phyloP scores from a whole-genome alignment of 345 rosid species.

The Eucalyptus tenuipes region DNA sequence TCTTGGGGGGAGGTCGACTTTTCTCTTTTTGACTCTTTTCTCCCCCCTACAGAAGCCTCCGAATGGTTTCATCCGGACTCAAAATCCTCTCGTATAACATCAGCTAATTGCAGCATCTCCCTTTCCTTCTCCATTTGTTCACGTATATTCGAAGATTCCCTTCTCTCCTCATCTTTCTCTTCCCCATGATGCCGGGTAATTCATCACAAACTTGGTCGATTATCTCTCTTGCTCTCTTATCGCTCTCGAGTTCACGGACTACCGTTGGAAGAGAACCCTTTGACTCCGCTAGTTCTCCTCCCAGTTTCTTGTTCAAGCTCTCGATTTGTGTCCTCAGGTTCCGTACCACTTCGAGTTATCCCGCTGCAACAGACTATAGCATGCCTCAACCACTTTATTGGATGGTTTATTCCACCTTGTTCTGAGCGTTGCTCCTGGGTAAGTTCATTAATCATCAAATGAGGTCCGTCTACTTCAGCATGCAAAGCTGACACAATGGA shows the following conservation, averaged over 20 bases:
- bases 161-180: slow-evolving; percentile 52
- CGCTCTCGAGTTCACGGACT: slow-evolving; percentile 69
- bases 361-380: slow-evolving; percentile 66
- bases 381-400: slow-evolving; percentile 70
- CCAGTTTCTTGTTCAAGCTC: slow-evolving; percentile 87
- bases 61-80: slow-evolving; percentile 67
- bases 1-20: slow-evolving; percentile 20
- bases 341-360: slow-evolving; percentile 77
- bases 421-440: slow-evolving; percentile 71
- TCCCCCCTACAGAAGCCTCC: slow-evolving; percentile 54
- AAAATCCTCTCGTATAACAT: slow-evolving; percentile 49
- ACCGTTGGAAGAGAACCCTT: slow-evolving; percentile 52
- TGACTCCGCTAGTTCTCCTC: slow-evolving; percentile 71
- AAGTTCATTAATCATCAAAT: slow-evolving; percentile 71
- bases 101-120: slow-evolving; percentile 72
- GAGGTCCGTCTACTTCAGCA: slow-evolving; percentile 89
- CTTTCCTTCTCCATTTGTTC: slow-evolving; percentile 75
- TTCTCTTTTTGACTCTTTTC: slow-evolving; percentile 34
- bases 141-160: slow-evolving; percentile 40
- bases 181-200: slow-evolving; percentile 47
- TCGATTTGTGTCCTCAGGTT: slow-evolving; percentile 71
- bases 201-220: slow-evolving; percentile 80
- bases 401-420: slow-evolving; percentile 51
- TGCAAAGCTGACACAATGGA: slow-evolving; percentile 88
- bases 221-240: slow-evolving; percentile 69